Evolutionary conservation across 768 basidiomycete genomes (phyloP).

Genomic region (Podaxis carcinomalis): DNA sequence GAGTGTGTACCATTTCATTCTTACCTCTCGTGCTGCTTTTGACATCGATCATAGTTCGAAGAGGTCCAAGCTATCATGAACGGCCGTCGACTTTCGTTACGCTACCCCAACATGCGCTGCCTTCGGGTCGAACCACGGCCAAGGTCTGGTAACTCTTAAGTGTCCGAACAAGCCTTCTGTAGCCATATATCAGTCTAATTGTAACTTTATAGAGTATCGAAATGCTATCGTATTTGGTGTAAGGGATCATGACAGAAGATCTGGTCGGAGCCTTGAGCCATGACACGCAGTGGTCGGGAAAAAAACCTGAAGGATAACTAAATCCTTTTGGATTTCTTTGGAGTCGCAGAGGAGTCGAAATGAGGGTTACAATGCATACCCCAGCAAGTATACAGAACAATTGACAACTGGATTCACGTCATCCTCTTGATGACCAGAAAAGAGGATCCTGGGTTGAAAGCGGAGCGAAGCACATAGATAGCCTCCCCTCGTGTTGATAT

Average conservation of each 20-base stretch:
- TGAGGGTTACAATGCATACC: background rate
- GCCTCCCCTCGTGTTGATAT: background rate
- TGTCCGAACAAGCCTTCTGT: constrained; percentile 9
- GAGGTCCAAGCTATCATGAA: constrained; percentile 69
- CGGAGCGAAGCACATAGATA: background rate
- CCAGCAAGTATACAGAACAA: background rate
- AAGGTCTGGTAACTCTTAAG: constrained; percentile 37
- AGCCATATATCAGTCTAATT: constrained; percentile 20
- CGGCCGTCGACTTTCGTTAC: constrained; percentile 53
- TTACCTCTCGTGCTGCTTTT: constrained; percentile 1
- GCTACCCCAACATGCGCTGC: constrained; percentile 61
- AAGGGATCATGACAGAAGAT: background rate
- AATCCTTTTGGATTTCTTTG: background rate
- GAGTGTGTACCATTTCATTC: constrained; percentile 33
- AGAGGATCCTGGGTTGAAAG: background rate
- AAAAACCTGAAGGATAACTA: background rate
- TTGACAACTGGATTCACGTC: background rate
- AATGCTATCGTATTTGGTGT: background rate
- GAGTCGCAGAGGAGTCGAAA: background rate
- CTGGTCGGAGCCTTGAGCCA: too few species aligned
- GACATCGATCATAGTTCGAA: constrained; percentile 49
- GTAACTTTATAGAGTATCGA: constrained; percentile 9
- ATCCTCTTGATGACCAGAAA: background rate
- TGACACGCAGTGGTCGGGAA: background rate
- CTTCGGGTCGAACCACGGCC: constrained; percentile 39